A percentile compares a stretch with the other conserved stretches of the same genome.
Conservation (phyloP, 139 green algal species). For the Tetratostichococcus sp. region DNA sequence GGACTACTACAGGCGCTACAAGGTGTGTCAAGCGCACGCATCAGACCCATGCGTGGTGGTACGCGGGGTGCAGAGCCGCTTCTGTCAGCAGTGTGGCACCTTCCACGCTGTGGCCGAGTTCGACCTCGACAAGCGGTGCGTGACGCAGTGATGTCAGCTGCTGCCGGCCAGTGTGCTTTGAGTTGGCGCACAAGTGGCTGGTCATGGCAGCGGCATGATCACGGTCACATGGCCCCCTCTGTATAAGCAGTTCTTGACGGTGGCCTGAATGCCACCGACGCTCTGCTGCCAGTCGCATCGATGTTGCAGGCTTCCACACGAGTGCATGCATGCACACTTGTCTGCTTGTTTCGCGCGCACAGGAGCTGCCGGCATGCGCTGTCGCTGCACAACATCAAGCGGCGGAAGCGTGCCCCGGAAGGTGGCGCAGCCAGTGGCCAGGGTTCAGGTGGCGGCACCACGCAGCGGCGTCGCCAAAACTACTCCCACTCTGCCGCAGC, state of each 20-base stretch:
- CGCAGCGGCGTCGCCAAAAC: background rate
- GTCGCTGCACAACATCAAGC: conserved; percentile 2
- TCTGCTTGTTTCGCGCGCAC: no score
- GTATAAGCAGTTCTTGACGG: no score
- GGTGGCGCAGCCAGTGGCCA: background rate
- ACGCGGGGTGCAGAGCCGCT: background rate
- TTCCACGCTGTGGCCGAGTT: background rate
- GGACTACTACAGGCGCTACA: conserved; percentile 32
- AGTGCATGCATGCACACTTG: no score
- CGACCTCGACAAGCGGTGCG: background rate
- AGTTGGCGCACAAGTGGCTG: no score
- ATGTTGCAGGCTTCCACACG: no score
- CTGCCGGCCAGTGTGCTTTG: no score
- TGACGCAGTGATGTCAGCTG: no score
- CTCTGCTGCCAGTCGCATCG: no score
- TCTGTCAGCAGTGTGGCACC: background rate
- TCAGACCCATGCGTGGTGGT: background rate
- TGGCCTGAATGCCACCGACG: no score
- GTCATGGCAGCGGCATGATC: no score
- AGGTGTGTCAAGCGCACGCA: conserved; percentile 25
- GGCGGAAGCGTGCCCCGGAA: background rate
- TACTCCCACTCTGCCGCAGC: background rate
- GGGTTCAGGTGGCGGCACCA: background rate
- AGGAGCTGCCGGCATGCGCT: background rate
- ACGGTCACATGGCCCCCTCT: no score